phyloP scores from a whole-genome alignment of 2,329 filamentous ascomycete genomes.

The Chaetomium olivaceum region DNA sequence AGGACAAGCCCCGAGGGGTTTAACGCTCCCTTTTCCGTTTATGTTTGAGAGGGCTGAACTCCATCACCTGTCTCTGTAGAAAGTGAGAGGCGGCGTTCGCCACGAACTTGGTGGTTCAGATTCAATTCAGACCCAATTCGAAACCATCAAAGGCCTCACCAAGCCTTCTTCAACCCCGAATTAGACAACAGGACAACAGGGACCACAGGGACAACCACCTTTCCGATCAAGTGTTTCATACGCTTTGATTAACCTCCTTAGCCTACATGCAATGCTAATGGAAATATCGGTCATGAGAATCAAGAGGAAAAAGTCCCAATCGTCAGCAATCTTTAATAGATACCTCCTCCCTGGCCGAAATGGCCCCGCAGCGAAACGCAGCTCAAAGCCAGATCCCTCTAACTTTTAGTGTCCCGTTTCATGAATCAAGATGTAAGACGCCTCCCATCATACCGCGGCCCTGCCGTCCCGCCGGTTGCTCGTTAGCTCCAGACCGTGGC shows the following conservation, averaged over 20 bases:
- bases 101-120: background rate
- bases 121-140: background rate
- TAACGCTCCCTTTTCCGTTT: too few species aligned
- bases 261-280: slow-evolving; percentile 36
- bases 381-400: slow-evolving; percentile 28
- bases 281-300: slow-evolving; percentile 29
- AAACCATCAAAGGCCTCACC: background rate
- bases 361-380: slow-evolving; percentile 29
- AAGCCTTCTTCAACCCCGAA: background rate
- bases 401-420: slow-evolving; percentile 32
- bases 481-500: slow-evolving; percentile 29
- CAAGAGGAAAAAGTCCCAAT: slow-evolving; percentile 29
- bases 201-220: background rate
- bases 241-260: slow-evolving; percentile 32
- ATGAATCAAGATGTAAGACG: slow-evolving; percentile 35
- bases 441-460: slow-evolving; percentile 30
- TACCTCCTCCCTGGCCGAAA: slow-evolving; percentile 22
- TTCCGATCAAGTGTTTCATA: background rate
- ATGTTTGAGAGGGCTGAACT: background rate
- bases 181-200: too few species aligned
- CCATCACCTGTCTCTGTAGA: background rate
- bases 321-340: slow-evolving; percentile 32
- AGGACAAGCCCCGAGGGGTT: background rate
- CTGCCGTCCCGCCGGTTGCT: slow-evolving; percentile 25
- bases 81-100: background rate